Conservation (phyloP, 768 basidiomycete genomes). For the Amanita subjunquillea region DNA sequence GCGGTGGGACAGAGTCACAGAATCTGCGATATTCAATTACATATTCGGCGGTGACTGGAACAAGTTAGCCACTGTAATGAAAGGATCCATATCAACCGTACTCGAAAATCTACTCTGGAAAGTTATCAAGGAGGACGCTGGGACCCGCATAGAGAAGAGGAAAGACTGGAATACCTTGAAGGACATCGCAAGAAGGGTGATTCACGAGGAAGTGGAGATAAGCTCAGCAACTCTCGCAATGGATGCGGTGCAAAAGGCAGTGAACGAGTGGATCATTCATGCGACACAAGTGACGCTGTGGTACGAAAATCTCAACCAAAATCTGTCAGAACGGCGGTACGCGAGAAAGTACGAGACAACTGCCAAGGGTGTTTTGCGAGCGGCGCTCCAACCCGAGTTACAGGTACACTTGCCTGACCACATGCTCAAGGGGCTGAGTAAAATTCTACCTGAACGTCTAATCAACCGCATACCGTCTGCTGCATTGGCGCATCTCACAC, state of each 20-base stretch:
- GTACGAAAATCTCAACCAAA: background rate
- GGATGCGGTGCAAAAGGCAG: background rate
- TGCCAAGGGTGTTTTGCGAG: background rate
- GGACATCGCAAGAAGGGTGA: background rate
- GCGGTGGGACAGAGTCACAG: slow-evolving; percentile 1
- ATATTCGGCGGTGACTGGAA: background rate
- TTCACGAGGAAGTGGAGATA: background rate
- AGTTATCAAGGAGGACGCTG: background rate
- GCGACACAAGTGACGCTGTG: background rate
- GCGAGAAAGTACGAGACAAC: background rate
- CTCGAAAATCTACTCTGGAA: background rate
- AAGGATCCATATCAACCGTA: too few species aligned
- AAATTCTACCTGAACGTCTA: background rate
- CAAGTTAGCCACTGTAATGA: too few species aligned
- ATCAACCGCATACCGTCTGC: background rate
- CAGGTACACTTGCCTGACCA: background rate
- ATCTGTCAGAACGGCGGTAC: background rate
- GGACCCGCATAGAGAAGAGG: background rate
- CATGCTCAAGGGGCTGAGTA: background rate
- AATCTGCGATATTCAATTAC: background rate
- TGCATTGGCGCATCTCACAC: background rate
- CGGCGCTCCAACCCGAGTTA: background rate
- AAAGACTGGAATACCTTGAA: background rate
- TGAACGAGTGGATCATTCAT: background rate
- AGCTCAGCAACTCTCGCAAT: background rate